Base-by-base conservation (phyloP, 305 asterid species). In the Petunia hybrid region DNA sequence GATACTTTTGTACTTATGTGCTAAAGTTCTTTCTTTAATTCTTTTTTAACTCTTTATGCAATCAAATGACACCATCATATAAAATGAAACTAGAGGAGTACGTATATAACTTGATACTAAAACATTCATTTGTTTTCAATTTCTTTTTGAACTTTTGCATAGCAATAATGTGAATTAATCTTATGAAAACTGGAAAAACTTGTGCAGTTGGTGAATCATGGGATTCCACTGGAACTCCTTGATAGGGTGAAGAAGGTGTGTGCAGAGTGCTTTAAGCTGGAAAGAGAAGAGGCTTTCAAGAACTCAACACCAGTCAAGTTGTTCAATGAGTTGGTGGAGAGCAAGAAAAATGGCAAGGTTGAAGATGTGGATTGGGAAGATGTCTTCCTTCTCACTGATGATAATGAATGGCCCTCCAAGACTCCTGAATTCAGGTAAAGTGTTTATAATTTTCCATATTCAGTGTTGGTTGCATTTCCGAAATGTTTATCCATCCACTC, bases 301-400 rank as follows among this genome's bases (percentile, higher is more conserved):
- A 84, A 83, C 16, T 91, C 98, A 40, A 83, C 78, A 3, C 83
- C 90, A 5, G 93, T 90, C 43, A 84, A 89, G 70, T 60, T 85
- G 90, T 65, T 95, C 46, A 82, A 87, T 36, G 97, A 94, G 39
- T 51, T 91, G 81, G 16, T 86, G 41, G 87, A 89, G 31, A 86
- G 79, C 41, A 82, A 87, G 8, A 82, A 86, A 77, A 87, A 76
- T 40, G 89, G 77, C 12, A 92, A 39, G 80, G 40, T 93, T 9
- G 97, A 92, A 41, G 88, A 83, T 82, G 89, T 89, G 55, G 99
- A 95, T 60, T 95, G 99, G 98, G 99, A 95, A 68, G 99, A 95
- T 81, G 97, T 93, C 41, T 89, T 95, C 85, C 85, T 93, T 81
- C 97, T 95, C 79, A 83, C 93, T 0, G 97, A 95, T 76, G 90